A percentile compares a stretch with the other conserved stretches of the same genome.
Conservation (phyloP, 495 filamentous ascomycete species). For the Aspergillus coremiiformis region DNA sequence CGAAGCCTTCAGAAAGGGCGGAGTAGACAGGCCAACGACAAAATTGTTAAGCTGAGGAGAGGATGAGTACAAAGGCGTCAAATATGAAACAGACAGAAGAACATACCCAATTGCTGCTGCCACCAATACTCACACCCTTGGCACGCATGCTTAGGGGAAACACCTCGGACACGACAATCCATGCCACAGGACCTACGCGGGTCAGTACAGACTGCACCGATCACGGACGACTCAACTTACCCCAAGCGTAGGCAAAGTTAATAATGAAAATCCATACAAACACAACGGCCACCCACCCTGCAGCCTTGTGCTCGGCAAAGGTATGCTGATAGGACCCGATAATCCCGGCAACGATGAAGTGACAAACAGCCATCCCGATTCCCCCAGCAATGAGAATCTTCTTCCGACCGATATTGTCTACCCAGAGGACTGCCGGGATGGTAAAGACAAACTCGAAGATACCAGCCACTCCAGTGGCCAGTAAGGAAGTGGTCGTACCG, state of each 20-base stretch:
- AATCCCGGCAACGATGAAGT: slow-evolving; percentile 40
- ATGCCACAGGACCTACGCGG: slow-evolving; percentile 30
- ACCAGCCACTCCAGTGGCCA: slow-evolving; percentile 69
- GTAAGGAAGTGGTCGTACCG: slow-evolving; percentile 51
- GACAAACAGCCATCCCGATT: slow-evolving; percentile 60
- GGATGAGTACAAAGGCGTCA: neutral
- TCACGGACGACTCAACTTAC: slow-evolving; percentile 17
- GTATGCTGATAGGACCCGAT: slow-evolving; percentile 28
- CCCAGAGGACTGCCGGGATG: slow-evolving; percentile 60
- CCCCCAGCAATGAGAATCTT: slow-evolving; percentile 70
- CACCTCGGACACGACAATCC: slow-evolving; percentile 40
- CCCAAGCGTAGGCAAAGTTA: slow-evolving; percentile 42
- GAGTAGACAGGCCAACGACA: slow-evolving; percentile 34
- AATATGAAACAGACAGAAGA: neutral
- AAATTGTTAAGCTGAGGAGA: slow-evolving; percentile 45
- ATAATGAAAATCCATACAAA: slow-evolving; percentile 41
- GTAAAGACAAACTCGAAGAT: slow-evolving; percentile 70
- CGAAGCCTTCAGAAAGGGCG: slow-evolving; percentile 27
- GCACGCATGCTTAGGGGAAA: slow-evolving; percentile 42
- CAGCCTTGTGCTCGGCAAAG: slow-evolving; percentile 21
- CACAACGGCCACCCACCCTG: slow-evolving; percentile 38
- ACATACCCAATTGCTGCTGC: slow-evolving; percentile 38
- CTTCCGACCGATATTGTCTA: slow-evolving; percentile 66
- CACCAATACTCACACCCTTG: slow-evolving; percentile 37
- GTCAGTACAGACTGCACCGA: too few relatives aligned